Evolutionary conservation across 2,329 filamentous ascomycete species (phyloP).

Genomic region (Ploettnerulaceae sp.): DNA sequence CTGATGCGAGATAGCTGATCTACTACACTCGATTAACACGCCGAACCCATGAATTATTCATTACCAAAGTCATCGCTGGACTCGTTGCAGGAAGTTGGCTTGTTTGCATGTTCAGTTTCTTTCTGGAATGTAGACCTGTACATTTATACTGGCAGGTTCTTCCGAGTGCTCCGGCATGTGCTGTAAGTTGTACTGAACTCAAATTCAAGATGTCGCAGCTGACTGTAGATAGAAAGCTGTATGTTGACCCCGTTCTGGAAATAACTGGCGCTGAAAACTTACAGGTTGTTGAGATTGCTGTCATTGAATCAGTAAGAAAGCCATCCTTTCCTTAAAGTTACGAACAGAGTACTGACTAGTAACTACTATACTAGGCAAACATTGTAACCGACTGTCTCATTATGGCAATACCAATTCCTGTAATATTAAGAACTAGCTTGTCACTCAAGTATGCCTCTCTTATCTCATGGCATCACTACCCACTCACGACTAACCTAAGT

Average conservation of each 20-base stretch:
- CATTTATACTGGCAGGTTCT: conserved; percentile 22
- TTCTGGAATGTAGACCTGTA: conserved; percentile 21
- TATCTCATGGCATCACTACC: background rate
- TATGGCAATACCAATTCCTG: conserved; percentile 20
- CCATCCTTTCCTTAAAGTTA: background rate
- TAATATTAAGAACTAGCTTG: conserved; percentile 17
- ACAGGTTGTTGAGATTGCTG: conserved; percentile 7
- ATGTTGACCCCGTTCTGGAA: background rate
- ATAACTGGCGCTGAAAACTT: background rate
- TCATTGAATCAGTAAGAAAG: conserved; percentile 11
- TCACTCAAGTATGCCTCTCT: conserved; percentile 8
- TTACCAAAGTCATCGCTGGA: conserved; percentile 11
- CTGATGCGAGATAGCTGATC: conserved; percentile 15
- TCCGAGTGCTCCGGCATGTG: conserved; percentile 16
- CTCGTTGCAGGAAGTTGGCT: conserved; percentile 20
- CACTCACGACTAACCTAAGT: background rate
- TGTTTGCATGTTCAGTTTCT: conserved; percentile 13
- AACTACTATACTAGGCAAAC: conserved; percentile 10
- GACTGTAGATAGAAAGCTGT: conserved; percentile 20
- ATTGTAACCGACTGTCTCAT: conserved; percentile 20
- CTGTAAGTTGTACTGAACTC: conserved; percentile 12
- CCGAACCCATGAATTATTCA: conserved; percentile 11
- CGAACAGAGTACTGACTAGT: background rate
- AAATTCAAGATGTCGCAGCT: background rate
- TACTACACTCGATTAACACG: conserved; percentile 22